Evolutionary conservation across 208 protist species (phyloP).

Genomic region (Trypanosoma caninum): DNA sequence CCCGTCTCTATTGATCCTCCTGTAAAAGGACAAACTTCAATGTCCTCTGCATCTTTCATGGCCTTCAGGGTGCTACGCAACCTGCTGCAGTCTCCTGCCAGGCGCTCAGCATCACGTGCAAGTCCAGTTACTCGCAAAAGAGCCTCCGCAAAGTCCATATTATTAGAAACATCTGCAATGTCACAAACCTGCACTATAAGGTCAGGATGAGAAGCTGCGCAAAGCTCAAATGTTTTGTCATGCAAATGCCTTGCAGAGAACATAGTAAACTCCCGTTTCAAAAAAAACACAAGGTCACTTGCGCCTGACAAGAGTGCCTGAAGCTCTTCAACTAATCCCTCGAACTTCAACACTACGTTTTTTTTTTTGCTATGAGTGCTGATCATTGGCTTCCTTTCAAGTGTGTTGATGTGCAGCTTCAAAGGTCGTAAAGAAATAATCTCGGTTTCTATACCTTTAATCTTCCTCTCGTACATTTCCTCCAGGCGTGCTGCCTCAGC

Average conservation of each 20-base stretch:
- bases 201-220: neutral
- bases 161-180: neutral
- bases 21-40: conserved; percentile 17
- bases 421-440: conserved; percentile 2
- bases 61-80: neutral
- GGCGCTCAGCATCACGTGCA: neutral
- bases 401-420: too few species aligned
- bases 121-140: neutral
- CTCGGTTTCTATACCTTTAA: conserved; percentile 7
- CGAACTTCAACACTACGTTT: neutral
- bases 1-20: conserved; percentile 9
- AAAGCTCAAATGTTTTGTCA: neutral
- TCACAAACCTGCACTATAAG: neutral
- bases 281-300: neutral
- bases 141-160: neutral
- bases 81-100: neutral
- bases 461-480: conserved; percentile 9
- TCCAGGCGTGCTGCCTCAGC: neutral
- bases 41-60: conserved; percentile 3
- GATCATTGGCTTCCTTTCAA: too few species aligned
- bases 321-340: neutral
- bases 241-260: neutral
- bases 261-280: conserved; percentile 1
- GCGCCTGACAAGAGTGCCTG: neutral
- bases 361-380: too few species aligned